Evolutionary conservation across 805 yeast species (phyloP).

Genomic region (Saccharomycopsis amapae): DNA sequence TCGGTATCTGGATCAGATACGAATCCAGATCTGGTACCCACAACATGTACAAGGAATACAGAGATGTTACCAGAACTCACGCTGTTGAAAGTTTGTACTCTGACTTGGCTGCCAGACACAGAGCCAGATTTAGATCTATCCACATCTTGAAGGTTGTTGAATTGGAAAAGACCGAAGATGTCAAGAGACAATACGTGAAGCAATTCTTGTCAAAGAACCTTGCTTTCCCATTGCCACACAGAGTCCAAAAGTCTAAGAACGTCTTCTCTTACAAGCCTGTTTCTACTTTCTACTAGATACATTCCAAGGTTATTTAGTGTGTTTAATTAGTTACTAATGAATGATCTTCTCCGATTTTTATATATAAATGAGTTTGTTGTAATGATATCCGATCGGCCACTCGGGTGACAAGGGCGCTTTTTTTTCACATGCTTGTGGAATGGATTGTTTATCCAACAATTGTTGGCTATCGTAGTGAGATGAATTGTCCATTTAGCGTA

Average conservation of each 20-base stretch:
- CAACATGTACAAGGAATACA: conserved; percentile 99
- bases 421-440: no score
- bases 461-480: no score
- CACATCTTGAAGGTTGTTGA: conserved; percentile 99
- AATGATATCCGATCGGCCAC: background rate
- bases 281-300: conserved; percentile 89
- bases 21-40: conserved; percentile 99
- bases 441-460: no score
- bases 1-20: conserved; percentile 99
- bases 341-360: conserved; percentile 1
- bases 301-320: background rate
- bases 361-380: background rate
- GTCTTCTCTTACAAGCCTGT: conserved; percentile 91
- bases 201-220: conserved; percentile 93
- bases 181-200: conserved; percentile 98
- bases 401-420: no score
- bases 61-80: conserved; percentile 98
- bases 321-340: conserved; percentile 6
- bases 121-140: conserved; percentile 99
- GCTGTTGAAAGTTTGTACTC: conserved; percentile 98
- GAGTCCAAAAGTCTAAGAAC: conserved; percentile 85
- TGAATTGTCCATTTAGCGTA: no score
- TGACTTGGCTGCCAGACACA: conserved; percentile 99
- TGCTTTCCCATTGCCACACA: conserved; percentile 99
- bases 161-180: conserved; percentile 94